Conservation (phyloP, 805 yeast species). For the Nakazawaea pomicola region DNA sequence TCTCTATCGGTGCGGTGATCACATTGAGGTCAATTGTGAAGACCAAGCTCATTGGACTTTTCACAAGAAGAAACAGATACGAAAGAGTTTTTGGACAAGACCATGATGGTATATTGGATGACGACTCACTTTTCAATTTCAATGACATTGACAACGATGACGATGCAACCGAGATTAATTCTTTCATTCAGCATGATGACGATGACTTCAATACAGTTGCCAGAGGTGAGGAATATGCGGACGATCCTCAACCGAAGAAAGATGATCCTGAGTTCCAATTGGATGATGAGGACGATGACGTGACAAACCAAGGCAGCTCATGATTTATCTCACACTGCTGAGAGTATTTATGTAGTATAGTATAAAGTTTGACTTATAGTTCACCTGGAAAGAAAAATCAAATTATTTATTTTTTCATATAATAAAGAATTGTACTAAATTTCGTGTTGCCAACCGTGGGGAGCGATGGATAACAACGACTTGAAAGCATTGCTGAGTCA, state of each 20-base stretch:
- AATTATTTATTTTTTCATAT: too few relatives aligned
- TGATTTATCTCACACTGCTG: neutral
- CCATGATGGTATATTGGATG: constrained; percentile 19
- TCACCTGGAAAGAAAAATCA: too few relatives aligned
- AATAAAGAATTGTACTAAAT: too few relatives aligned
- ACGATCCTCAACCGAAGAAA: neutral
- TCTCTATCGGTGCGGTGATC: constrained; percentile 34
- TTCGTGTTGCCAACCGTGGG: too few relatives aligned
- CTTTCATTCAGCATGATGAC: constrained; percentile 29
- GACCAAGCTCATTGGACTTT: constrained; percentile 15
- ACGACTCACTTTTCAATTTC: constrained; percentile 26
- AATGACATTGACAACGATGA: constrained; percentile 30
- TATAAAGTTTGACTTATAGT: too few relatives aligned
- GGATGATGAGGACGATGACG: constrained; percentile 5
- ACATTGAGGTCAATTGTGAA: constrained; percentile 17
- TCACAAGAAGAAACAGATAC: constrained; percentile 22
- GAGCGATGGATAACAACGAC: constrained; percentile 5
- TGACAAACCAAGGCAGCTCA: neutral
- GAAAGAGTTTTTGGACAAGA: constrained; percentile 24
- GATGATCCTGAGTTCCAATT: neutral
- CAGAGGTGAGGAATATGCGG: constrained; percentile 11
- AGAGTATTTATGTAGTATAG: neutral
- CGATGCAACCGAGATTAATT: constrained; percentile 44
- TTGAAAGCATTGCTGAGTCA: constrained; percentile 1
- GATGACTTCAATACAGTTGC: constrained; percentile 20